phyloP scores from a whole-genome alignment of 78 protist species.

The Dictyostelium intermedium region DNA sequence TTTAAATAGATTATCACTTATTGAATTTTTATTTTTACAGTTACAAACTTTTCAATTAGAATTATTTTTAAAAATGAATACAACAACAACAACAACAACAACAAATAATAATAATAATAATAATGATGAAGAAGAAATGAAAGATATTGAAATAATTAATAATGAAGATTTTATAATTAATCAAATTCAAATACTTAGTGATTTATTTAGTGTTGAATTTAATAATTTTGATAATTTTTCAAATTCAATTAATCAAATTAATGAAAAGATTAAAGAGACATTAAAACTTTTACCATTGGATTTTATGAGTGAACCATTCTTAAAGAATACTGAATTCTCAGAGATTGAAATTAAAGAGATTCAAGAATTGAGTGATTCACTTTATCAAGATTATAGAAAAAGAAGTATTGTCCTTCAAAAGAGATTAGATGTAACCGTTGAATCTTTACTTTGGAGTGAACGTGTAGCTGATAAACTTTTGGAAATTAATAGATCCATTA shows the following conservation, averaged over 20 bases:
- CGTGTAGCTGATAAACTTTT: neutral
- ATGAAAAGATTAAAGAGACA: slow-evolving; percentile 38
- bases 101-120: neutral
- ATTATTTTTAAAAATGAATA: slow-evolving; percentile 3
- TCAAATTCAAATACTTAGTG: slow-evolving; percentile 41
- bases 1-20: neutral
- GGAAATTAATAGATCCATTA: slow-evolving; percentile 15
- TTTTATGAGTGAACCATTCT: slow-evolving; percentile 69
- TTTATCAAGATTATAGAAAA: slow-evolving; percentile 40
- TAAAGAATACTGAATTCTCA: slow-evolving; percentile 26
- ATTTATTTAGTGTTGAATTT: slow-evolving; percentile 41
- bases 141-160: neutral
- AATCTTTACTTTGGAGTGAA: slow-evolving; percentile 62
- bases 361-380: slow-evolving; percentile 3
- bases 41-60: slow-evolving; percentile 65
- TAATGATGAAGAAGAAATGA: neutral
- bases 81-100: neutral
- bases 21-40: slow-evolving; percentile 34
- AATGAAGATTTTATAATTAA: slow-evolving; percentile 9
- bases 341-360: slow-evolving; percentile 28
- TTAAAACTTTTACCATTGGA: slow-evolving; percentile 16
- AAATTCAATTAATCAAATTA: neutral
- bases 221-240: slow-evolving; percentile 17
- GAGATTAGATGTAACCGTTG: slow-evolving; percentile 53
- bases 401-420: slow-evolving; percentile 35